Evolutionary conservation across 306 rosid genomes (phyloP).

Genomic region (Castanea crenata): DNA sequence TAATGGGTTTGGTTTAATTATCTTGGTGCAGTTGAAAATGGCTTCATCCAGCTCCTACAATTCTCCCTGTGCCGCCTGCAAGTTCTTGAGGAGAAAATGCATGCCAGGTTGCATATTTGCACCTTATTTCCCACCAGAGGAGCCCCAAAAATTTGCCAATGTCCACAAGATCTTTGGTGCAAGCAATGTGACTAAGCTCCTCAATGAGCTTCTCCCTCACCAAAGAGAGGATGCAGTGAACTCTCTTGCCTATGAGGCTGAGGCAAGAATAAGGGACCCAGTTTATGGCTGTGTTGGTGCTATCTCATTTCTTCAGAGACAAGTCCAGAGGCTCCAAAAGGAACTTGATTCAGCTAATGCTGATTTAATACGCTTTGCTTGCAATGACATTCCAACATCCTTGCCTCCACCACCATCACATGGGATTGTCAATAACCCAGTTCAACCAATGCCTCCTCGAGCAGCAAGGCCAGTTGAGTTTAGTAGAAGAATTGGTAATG

Average conservation of each 20-base stretch:
- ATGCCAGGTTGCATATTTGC: constrained; percentile 97
- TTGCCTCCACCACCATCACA: constrained; percentile 37
- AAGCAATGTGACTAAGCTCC: constrained; percentile 94
- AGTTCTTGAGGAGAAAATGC: constrained; percentile 90
- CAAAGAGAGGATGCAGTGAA: constrained; percentile 98
- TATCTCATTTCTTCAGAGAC: constrained; percentile 90
- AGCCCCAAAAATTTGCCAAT: constrained; percentile 90
- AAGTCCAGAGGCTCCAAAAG: constrained; percentile 90
- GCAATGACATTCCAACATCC: constrained; percentile 42
- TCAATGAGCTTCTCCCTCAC: constrained; percentile 86
- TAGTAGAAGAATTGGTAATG: constrained; percentile 33
- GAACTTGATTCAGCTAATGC: constrained; percentile 88
- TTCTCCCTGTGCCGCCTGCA: constrained; percentile 97
- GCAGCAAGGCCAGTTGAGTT: constrained; percentile 32
- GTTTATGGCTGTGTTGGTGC: constrained; percentile 97
- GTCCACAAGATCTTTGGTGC: constrained; percentile 98
- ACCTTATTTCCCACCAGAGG: constrained; percentile 96
- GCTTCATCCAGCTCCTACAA: constrained; percentile 77
- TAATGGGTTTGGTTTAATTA: background rate
- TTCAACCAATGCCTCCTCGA: constrained; percentile 34
- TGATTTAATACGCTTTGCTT: constrained; percentile 76
- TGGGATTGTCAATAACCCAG: constrained; percentile 14
- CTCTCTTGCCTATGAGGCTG: constrained; percentile 94
- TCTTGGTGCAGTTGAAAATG: constrained; percentile 36
- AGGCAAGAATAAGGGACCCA: constrained; percentile 91